Evolutionary conservation across 1,284 basidiomycete species (phyloP).

Genomic region (Tylopilus sp.): DNA sequence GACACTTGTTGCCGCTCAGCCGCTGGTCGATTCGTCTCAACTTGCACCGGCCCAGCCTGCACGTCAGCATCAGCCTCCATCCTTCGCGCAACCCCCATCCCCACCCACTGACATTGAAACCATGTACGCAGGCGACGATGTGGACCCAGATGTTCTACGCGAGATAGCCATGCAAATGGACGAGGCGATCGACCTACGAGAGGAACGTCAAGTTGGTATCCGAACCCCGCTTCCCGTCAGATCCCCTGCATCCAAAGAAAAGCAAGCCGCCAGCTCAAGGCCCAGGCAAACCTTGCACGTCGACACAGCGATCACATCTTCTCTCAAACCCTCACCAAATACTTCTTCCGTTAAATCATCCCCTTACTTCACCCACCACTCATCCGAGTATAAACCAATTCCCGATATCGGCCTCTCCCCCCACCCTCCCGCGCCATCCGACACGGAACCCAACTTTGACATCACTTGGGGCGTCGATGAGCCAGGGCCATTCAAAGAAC

Average conservation of each 20-base stretch:
- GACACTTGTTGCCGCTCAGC: slow-evolving; percentile 5
- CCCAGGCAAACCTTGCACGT: neutral
- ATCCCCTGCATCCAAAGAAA: slow-evolving; percentile 6
- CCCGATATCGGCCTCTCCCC: slow-evolving; percentile 33
- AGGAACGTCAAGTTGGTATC: neutral
- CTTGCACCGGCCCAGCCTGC: slow-evolving; percentile 6
- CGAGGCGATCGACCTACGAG: slow-evolving; percentile 5
- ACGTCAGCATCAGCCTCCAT: slow-evolving; percentile 10
- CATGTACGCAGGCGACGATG: slow-evolving; percentile 27
- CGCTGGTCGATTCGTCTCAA: slow-evolving; percentile 6
- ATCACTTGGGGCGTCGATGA: slow-evolving; percentile 16
- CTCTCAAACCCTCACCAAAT: slow-evolving; percentile 3
- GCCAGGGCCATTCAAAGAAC: neutral
- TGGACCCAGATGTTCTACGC: slow-evolving; percentile 30
- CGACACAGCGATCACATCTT: slow-evolving; percentile 8
- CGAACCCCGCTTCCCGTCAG: neutral
- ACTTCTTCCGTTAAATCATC: slow-evolving; percentile 13
- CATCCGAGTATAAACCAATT: slow-evolving; percentile 6
- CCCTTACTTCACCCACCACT: slow-evolving; percentile 19
- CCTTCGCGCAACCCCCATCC: slow-evolving; percentile 3
- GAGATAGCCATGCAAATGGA: slow-evolving; percentile 26
- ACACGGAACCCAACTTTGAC: slow-evolving; percentile 7
- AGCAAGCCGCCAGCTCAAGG: neutral
- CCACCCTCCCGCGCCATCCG: slow-evolving; percentile 1
- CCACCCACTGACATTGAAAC: slow-evolving; percentile 20